Percentiles rank a stretch among this genome's conserved stretches.
Evolutionary conservation across 305 asterid genomes (phyloP).

Genomic region (Solanum hybrid): DNA sequence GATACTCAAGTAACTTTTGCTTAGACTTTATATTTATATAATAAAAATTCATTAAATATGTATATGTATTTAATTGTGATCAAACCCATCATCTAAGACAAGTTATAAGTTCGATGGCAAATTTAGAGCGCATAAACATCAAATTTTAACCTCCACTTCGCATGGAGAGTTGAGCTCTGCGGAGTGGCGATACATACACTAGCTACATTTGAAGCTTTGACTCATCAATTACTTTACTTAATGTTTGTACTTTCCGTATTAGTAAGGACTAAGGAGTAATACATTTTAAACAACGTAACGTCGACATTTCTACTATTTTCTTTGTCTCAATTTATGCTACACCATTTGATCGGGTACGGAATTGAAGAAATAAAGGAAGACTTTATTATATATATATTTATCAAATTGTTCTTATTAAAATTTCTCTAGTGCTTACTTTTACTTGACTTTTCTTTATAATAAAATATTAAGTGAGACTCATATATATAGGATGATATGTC

Average conservation of each 20-base stretch:
- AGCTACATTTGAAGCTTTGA: background rate
- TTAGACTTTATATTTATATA: background rate
- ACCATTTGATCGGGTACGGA: background rate
- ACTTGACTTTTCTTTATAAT: too few species aligned
- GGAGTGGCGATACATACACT: background rate
- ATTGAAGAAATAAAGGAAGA: background rate
- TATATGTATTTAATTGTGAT: background rate
- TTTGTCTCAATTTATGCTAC: background rate
- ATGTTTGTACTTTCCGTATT: background rate
- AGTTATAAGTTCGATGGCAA: background rate
- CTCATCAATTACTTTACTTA: background rate
- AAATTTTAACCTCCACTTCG: background rate
- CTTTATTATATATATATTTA: too few species aligned
- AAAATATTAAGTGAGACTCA: background rate
- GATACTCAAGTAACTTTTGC: too few species aligned
- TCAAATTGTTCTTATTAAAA: too few species aligned
- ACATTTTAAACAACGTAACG: too few species aligned
- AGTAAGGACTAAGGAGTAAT: background rate
- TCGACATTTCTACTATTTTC: too few species aligned
- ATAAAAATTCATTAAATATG: background rate
- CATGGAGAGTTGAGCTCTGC: background rate
- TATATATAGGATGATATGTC: too few species aligned
- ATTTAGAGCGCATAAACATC: background rate
- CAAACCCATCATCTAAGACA: background rate
- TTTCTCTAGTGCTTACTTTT: too few species aligned